Conservation (phyloP, 83 land plant species). For the Picea mariana region DNA sequence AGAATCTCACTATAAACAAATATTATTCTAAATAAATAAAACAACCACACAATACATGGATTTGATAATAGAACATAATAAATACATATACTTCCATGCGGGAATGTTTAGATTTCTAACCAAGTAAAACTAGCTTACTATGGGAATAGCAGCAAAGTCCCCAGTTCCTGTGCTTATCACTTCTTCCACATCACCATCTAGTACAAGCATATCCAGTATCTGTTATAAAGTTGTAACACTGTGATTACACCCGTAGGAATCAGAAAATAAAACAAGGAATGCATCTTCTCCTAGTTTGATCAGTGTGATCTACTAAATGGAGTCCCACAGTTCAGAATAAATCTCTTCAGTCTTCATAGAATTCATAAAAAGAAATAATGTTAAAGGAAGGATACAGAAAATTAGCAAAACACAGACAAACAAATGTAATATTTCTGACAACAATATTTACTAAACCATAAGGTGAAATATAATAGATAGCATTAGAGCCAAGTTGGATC, state of each 20-base stretch:
- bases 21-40: constrained; percentile 1
- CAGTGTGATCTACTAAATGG: not conserved
- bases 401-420: too few species aligned
- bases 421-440: too few species aligned
- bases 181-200: constrained; percentile 11
- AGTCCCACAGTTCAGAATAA: not conserved
- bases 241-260: not conserved
- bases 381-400: too few species aligned
- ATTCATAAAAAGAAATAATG: not conserved
- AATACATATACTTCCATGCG: not conserved
- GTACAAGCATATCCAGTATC: constrained; percentile 18
- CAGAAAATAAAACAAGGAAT: not conserved
- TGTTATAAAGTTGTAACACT: not conserved
- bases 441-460: too few species aligned
- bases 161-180: constrained; percentile 12
- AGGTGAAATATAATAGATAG: not conserved
- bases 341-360: not conserved
- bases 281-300: not conserved
- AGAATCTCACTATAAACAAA: not conserved
- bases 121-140: not conserved
- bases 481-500: not conserved
- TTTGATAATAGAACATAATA: not conserved
- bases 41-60: not conserved
- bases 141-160: constrained; percentile 12
- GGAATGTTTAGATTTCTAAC: not conserved